Conservation (phyloP, 192 early-diverging fungal genomes). For the Backusella westeae region DNA sequence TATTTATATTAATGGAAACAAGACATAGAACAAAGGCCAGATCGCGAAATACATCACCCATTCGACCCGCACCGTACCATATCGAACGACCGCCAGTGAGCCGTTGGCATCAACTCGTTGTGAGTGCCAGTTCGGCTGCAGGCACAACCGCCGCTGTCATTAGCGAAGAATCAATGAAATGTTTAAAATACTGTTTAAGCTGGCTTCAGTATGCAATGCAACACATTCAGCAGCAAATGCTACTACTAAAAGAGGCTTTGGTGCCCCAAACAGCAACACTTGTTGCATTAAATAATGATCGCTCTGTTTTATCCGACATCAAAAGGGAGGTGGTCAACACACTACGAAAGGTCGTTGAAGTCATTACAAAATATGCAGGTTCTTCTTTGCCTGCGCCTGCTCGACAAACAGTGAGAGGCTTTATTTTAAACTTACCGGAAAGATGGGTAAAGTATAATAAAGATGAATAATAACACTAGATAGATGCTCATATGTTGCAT, state of each 20-base stretch:
- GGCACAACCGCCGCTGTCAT: slow-evolving; percentile 74
- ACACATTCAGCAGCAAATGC: slow-evolving; percentile 70
- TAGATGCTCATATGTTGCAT: neutral
- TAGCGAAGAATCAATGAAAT: slow-evolving; percentile 86
- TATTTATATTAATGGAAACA: neutral
- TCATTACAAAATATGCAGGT: slow-evolving; percentile 86
- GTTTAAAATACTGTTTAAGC: slow-evolving; percentile 84
- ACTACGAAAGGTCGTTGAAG: slow-evolving; percentile 79
- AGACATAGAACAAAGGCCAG: neutral
- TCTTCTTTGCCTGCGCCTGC: slow-evolving; percentile 80
- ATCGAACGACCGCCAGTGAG: slow-evolving; percentile 18
- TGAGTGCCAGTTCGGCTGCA: slow-evolving; percentile 54
- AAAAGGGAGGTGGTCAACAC: slow-evolving; percentile 87
- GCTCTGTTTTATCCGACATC: slow-evolving; percentile 25
- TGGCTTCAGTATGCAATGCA: slow-evolving; percentile 85
- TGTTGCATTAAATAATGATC: slow-evolving; percentile 12
- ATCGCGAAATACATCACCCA: slow-evolving; percentile 21
- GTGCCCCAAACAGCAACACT: slow-evolving; percentile 5
- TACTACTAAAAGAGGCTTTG: slow-evolving; percentile 51
- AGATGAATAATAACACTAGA: neutral
- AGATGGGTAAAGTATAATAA: slow-evolving; percentile 55
- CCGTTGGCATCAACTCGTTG: slow-evolving; percentile 62
- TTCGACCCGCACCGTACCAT: slow-evolving; percentile 15
- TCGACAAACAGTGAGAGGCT: slow-evolving; percentile 68
- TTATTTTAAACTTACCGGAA: slow-evolving; percentile 81